phyloP scores from a whole-genome alignment of 371 early-diverging fungal species.

The Mucor indicus region DNA sequence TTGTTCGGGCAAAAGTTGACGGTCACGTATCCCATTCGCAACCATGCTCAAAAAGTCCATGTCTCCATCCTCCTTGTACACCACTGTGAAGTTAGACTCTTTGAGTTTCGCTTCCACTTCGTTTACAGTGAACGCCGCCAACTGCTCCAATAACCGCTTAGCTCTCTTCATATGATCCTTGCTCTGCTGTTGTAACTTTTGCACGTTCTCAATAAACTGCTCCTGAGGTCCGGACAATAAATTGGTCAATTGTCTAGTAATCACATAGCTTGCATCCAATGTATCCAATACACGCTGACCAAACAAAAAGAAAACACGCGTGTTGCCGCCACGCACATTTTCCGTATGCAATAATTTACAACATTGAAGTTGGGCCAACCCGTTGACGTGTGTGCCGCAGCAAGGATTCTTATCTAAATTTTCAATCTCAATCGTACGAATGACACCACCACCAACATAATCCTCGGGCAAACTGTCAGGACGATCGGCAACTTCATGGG shows the following conservation, averaged over 20 bases:
- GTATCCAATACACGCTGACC: slow-evolving; percentile 61
- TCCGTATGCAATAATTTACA: slow-evolving; percentile 66
- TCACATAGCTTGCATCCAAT: slow-evolving; percentile 40
- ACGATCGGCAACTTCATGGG: slow-evolving; percentile 34
- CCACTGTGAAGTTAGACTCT: slow-evolving; percentile 11
- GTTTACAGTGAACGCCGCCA: slow-evolving; percentile 44
- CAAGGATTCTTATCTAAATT: slow-evolving; percentile 71
- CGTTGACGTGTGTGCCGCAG: slow-evolving; percentile 76
- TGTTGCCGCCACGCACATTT: slow-evolving; percentile 67
- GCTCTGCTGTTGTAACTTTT: slow-evolving; percentile 39
- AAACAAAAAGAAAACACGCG: slow-evolving; percentile 63
- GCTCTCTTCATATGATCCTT: slow-evolving; percentile 37
- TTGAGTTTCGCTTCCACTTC: slow-evolving; percentile 39
- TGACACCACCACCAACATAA: slow-evolving; percentile 55
- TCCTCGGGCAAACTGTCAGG: slow-evolving; percentile 61
- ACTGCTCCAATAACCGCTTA: slow-evolving; percentile 45
- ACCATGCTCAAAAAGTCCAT: slow-evolving; percentile 49
- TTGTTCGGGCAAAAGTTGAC: slow-evolving; percentile 24
- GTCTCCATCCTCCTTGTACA: slow-evolving; percentile 64
- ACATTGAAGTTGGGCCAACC: slow-evolving; percentile 61
- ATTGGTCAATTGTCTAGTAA: slow-evolving; percentile 47
- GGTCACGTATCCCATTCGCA: slow-evolving; percentile 9
- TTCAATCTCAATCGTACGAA: slow-evolving; percentile 59
- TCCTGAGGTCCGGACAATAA: slow-evolving; percentile 63
- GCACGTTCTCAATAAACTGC: slow-evolving; percentile 55